phyloP scores from a whole-genome alignment of 176 grass and related monocot genomes.

The Elymus sibiricus region DNA sequence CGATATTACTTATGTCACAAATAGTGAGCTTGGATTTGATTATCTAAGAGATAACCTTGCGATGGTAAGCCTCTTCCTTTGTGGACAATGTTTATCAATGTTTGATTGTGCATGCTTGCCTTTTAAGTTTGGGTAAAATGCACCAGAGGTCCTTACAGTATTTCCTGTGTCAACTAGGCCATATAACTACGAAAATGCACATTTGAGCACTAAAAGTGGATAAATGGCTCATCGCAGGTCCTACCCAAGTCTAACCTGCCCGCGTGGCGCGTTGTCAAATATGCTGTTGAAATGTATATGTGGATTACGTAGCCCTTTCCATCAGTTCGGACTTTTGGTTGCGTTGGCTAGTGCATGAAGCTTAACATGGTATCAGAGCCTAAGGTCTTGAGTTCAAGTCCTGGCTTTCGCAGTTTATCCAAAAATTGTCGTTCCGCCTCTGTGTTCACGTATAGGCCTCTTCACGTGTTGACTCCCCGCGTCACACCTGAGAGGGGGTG shows the following conservation, averaged over 20 bases:
- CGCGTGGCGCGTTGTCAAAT: neutral
- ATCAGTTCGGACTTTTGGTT: too few relatives aligned
- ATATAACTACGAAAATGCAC: neutral
- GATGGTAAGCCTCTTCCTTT: constrained; percentile 57
- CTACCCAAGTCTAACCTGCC: neutral
- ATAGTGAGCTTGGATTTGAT: constrained; percentile 99
- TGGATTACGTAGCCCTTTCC: too few relatives aligned
- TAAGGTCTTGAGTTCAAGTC: too few relatives aligned
- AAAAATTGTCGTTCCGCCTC: too few relatives aligned
- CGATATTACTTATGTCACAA: constrained; percentile 98
- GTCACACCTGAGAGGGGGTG: too few relatives aligned
- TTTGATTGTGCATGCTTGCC: neutral
- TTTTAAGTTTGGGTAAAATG: neutral
- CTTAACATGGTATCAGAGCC: too few relatives aligned
- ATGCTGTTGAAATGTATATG: neutral
- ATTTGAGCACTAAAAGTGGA: neutral
- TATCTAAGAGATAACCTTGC: constrained; percentile 98
- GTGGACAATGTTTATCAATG: constrained; percentile 17
- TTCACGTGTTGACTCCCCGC: too few relatives aligned
- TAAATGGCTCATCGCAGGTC: neutral
- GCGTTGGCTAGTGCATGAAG: too few relatives aligned
- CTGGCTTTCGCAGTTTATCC: too few relatives aligned
- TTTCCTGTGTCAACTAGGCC: neutral
- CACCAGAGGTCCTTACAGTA: neutral
- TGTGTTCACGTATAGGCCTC: too few relatives aligned